phyloP scores from a whole-genome alignment of 768 basidiomycete species.

The Trametes elegans region DNA sequence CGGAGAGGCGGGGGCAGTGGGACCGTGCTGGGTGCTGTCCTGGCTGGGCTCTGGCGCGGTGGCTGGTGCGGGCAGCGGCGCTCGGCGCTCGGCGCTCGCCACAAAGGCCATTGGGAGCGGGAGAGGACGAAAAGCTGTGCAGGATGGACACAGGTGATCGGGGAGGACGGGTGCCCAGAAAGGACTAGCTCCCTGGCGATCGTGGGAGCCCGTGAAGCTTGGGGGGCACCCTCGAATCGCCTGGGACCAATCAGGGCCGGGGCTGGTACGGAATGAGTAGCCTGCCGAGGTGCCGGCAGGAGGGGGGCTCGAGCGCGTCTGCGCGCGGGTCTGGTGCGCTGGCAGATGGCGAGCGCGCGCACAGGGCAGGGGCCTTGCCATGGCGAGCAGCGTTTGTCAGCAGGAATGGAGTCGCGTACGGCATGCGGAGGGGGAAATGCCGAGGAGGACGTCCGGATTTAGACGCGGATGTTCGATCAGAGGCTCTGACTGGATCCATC shows the following conservation, averaged over 20 bases:
- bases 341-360: slow-evolving; percentile 2
- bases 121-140: slow-evolving; percentile 10
- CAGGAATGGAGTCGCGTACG: slow-evolving; percentile 21
- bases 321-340: slow-evolving; percentile 2
- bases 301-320: background rate
- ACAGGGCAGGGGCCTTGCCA: slow-evolving; percentile 7
- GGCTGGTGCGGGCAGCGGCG: background rate
- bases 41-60: background rate
- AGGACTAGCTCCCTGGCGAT: slow-evolving; percentile 9
- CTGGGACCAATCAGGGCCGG: slow-evolving; percentile 16
- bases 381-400: slow-evolving; percentile 10
- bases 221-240: slow-evolving; percentile 22
- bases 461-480: slow-evolving; percentile 26
- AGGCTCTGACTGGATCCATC: slow-evolving; percentile 21
- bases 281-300: slow-evolving; percentile 14
- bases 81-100: background rate
- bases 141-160: slow-evolving; percentile 20
- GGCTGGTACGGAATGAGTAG: background rate
- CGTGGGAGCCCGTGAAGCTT: slow-evolving; percentile 19
- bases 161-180: slow-evolving; percentile 14
- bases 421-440: slow-evolving; percentile 23
- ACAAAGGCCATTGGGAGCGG: background rate
- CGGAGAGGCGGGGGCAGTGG: background rate
- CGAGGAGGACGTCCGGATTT: slow-evolving; percentile 19
- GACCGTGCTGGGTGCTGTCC: background rate